Evolutionary conservation across 2,329 filamentous ascomycete species (phyloP).

Genomic region (Cytospora piceae): DNA sequence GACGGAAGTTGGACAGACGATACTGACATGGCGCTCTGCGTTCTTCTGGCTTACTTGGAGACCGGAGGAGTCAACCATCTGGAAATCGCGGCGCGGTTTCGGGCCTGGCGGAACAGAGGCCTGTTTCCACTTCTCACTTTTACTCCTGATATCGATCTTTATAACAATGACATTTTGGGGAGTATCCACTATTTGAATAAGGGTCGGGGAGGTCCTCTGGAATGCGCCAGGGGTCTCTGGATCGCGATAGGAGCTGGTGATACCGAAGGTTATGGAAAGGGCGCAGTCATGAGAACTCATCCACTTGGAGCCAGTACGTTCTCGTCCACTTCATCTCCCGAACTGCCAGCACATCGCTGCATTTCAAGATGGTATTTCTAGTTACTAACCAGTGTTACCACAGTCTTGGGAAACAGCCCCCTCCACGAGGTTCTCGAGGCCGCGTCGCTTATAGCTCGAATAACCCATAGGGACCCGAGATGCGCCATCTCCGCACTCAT

Average conservation of each 20-base stretch:
- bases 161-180: neutral
- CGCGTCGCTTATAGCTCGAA: neutral
- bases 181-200: neutral
- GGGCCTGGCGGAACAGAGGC: neutral
- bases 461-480: slow-evolving; percentile 3
- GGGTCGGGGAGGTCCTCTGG: neutral
- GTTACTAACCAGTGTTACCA: neutral
- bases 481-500: neutral
- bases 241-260: neutral
- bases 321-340: neutral
- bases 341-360: too few relatives aligned
- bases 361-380: too few relatives aligned
- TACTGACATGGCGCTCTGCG: slow-evolving; percentile 18
- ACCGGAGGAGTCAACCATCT: neutral
- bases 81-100: neutral
- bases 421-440: fast-evolving
- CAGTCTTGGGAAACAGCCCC: neutral
- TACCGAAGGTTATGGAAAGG: too few relatives aligned
- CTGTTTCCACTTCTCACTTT: neutral
- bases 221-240: too few relatives aligned
- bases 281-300: neutral
- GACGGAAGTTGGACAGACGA: slow-evolving; percentile 10
- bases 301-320: slow-evolving; percentile 7
- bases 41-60: neutral
- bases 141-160: neutral